phyloP scores from a whole-genome alignment of 257 asterid species.

The Euphrasia confusa region DNA sequence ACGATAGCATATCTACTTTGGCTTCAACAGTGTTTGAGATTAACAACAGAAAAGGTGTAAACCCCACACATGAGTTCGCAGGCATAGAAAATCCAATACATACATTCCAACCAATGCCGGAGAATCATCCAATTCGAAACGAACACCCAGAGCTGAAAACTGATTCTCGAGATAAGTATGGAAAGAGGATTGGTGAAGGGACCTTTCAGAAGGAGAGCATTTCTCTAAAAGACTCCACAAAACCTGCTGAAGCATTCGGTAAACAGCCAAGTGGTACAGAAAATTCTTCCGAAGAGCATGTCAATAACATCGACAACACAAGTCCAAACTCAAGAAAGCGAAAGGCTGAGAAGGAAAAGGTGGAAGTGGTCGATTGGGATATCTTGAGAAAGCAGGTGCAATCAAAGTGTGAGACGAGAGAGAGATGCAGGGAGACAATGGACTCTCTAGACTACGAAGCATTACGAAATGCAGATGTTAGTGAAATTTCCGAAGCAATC shows the following conservation, averaged over 20 bases:
- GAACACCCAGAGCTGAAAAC: conserved; percentile 23
- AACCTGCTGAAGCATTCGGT: conserved; percentile 38
- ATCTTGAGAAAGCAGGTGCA: conserved; percentile 60
- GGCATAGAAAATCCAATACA: conserved; percentile 31
- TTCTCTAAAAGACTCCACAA: conserved; percentile 27
- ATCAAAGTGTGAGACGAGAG: conserved; percentile 38
- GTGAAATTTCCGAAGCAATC: conserved; percentile 46
- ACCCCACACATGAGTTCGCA: conserved; percentile 20
- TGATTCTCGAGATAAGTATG: conserved; percentile 27
- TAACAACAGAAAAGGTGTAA: conserved; percentile 29
- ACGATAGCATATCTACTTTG: conserved; percentile 36
- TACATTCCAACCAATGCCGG: conserved; percentile 32
- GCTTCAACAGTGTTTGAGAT: conserved; percentile 33
- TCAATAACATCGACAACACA: conserved; percentile 23
- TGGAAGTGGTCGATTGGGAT: conserved; percentile 68
- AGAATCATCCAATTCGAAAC: conserved; percentile 23
- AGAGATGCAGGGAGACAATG: conserved; percentile 50
- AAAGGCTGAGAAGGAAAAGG: conserved; percentile 47
- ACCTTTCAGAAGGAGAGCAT: conserved; percentile 30
- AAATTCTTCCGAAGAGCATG: conserved; percentile 28
- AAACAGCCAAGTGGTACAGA: conserved; percentile 16
- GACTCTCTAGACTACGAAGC: conserved; percentile 83
- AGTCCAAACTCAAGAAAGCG: conserved; percentile 46
- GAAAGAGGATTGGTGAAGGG: conserved; percentile 26
- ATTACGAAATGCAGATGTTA: conserved; percentile 46